phyloP scores from a whole-genome alignment of 116 monocot species.

The Trichopus zeylanicus region DNA sequence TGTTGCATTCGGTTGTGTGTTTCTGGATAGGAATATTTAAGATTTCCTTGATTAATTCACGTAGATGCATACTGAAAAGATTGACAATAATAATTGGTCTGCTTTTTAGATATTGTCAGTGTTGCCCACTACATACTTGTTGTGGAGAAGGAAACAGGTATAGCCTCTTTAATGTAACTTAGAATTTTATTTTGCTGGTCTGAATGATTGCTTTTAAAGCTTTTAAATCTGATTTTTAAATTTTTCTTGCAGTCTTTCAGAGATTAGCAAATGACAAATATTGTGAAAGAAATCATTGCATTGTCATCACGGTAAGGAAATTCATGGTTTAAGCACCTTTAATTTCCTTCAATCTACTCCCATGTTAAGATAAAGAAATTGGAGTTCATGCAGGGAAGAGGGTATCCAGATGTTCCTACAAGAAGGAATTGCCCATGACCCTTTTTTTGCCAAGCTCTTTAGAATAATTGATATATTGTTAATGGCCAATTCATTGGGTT shows the following conservation, averaged over 20 bases:
- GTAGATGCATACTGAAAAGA: too few relatives aligned
- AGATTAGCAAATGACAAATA: slow-evolving; percentile 92
- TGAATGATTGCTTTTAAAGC: neutral
- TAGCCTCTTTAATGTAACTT: neutral
- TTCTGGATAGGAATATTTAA: neutral
- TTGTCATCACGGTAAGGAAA: slow-evolving; percentile 84
- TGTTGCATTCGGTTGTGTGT: too few relatives aligned
- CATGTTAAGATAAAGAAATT: neutral
- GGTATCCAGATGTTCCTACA: slow-evolving; percentile 94
- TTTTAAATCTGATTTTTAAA: neutral
- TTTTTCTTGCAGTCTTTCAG: slow-evolving; percentile 57
- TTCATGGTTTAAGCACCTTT: slow-evolving; percentile 1
- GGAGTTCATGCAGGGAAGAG: slow-evolving; percentile 63
- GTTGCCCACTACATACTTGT: slow-evolving; percentile 78
- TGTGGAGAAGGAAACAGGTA: slow-evolving; percentile 96
- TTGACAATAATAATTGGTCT: neutral
- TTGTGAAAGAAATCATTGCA: slow-evolving; percentile 70
- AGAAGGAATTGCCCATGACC: slow-evolving; percentile 46
- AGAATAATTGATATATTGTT: neutral
- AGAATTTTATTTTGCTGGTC: slow-evolving; percentile 1
- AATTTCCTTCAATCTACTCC: neutral
- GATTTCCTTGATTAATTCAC: too few relatives aligned
- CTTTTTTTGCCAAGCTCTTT: slow-evolving; percentile 1
- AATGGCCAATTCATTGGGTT: neutral
- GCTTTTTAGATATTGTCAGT: slow-evolving; percentile 15